Percentiles rank a stretch among this genome's conserved stretches.
phyloP scores from a whole-genome alignment of 73 alveolate genomes.

The Uronychia binucleata region DNA sequence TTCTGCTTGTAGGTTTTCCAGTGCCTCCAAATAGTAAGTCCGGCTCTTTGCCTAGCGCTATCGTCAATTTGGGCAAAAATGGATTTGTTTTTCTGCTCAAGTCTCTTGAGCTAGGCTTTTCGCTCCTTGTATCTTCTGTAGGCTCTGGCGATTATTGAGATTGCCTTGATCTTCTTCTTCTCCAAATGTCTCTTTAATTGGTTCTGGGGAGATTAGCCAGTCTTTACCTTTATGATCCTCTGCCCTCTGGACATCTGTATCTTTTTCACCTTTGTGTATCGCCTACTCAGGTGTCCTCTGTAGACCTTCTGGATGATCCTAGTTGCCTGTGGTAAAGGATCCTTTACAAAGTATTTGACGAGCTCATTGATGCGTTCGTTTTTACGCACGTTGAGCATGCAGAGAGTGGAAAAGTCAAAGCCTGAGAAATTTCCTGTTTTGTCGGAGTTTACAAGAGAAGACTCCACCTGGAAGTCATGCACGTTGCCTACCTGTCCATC shows the following conservation, averaged over 20 bases:
- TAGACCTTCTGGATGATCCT: slow-evolving; percentile 25
- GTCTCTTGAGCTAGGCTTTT: slow-evolving; percentile 8
- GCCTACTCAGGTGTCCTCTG: slow-evolving; percentile 32
- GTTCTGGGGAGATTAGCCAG: neutral
- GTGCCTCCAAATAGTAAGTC: slow-evolving; percentile 12
- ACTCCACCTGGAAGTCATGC: too few relatives aligned
- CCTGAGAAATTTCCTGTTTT: slow-evolving; percentile 17
- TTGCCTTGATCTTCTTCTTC: slow-evolving; percentile 9
- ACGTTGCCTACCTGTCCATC: too few relatives aligned
- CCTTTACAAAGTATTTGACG: slow-evolving; percentile 15
- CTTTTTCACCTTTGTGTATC: neutral
- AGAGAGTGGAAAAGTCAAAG: slow-evolving; percentile 19
- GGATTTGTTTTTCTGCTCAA: slow-evolving; percentile 9
- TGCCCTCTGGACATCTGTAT: slow-evolving; percentile 4
- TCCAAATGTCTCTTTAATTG: neutral
- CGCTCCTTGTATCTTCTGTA: slow-evolving; percentile 29
- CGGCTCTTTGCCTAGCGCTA: slow-evolving; percentile 30
- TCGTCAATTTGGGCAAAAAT: slow-evolving; percentile 3
- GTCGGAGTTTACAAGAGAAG: slow-evolving; percentile 10
- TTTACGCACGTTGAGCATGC: slow-evolving; percentile 4
- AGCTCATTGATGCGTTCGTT: neutral
- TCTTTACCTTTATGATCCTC: slow-evolving; percentile 8
- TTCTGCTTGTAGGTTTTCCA: slow-evolving; percentile 24
- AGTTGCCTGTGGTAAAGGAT: slow-evolving; percentile 8
- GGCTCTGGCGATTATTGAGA: slow-evolving; percentile 1